Evolutionary conservation across 129 eudicot species (phyloP).

Genomic region (Helichrysum umbraculigerum): DNA sequence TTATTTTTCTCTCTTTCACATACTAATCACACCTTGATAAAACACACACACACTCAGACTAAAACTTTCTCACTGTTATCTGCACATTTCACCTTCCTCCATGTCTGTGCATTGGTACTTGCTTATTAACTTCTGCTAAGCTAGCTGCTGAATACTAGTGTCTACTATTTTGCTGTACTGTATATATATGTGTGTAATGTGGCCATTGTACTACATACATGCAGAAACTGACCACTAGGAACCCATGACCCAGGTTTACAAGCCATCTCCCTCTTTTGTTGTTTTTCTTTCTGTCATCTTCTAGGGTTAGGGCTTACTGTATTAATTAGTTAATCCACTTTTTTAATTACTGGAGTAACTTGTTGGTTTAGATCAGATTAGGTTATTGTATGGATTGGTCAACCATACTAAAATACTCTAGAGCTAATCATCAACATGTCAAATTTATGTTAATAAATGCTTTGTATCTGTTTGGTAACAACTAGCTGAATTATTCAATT

Average conservation of each 20-base stretch:
- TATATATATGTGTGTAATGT: conserved; percentile 14
- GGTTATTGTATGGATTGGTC: no score
- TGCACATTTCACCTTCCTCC: conserved; percentile 39
- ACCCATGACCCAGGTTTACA: conserved; percentile 40
- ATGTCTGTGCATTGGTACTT: conserved; percentile 51
- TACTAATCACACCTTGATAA: conserved; percentile 20
- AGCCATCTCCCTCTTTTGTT: conserved; percentile 23
- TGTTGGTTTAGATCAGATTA: background rate
- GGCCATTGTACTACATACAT: background rate
- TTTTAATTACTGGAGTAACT: background rate
- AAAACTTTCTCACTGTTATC: background rate
- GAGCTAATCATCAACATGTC: no score
- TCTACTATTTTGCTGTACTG: conserved; percentile 11
- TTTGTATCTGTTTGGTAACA: no score
- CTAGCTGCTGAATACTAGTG: conserved; percentile 6
- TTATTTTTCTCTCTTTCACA: background rate
- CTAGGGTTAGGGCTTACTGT: conserved; percentile 6
- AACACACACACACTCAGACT: conserved; percentile 11
- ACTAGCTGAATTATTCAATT: no score
- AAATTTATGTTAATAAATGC: no score
- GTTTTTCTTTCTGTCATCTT: background rate
- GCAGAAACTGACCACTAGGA: conserved; percentile 27
- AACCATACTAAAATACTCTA: no score
- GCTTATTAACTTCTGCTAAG: conserved; percentile 37
- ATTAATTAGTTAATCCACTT: background rate